phyloP scores from a whole-genome alignment of 345 rosid genomes.

The Gossypium longicalyx region DNA sequence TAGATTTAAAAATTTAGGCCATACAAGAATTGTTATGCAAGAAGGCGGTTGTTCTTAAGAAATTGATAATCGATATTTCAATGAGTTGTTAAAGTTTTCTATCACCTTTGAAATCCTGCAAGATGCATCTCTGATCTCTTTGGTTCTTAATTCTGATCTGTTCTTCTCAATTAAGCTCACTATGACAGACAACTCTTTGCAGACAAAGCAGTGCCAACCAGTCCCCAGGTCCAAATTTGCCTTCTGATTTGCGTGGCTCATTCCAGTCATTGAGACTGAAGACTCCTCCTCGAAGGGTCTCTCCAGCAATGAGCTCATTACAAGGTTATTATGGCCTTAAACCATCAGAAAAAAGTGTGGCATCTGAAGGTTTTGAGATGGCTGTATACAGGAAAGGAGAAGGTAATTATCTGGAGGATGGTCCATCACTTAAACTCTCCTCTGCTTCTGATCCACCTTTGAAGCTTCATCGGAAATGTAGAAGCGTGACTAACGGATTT shows the following conservation, averaged over 20 bases:
- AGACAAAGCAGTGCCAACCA: constrained; percentile 36
- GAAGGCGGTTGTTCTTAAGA: not conserved
- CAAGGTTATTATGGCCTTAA: constrained; percentile 72
- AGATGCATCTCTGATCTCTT: constrained; percentile 8
- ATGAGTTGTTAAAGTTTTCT: not conserved
- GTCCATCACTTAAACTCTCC: constrained; percentile 29
- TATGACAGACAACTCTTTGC: constrained; percentile 28
- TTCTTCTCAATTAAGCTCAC: not conserved
- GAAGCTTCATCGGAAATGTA: constrained; percentile 50
- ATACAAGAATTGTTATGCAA: not conserved
- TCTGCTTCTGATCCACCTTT: constrained; percentile 35
- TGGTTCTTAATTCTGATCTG: constrained; percentile 8
- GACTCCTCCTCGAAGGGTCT: constrained; percentile 42
- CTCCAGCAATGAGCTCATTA: constrained; percentile 79
- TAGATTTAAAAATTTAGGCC: not conserved
- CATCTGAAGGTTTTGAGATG: constrained; percentile 56
- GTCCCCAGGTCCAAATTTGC: constrained; percentile 24
- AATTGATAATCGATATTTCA: not conserved
- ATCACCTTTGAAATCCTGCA: not conserved
- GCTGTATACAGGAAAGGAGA: constrained; percentile 36
- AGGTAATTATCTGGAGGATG: constrained; percentile 30
- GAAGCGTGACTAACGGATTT: constrained; percentile 51
- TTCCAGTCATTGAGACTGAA: constrained; percentile 54
- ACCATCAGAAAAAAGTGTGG: constrained; percentile 26
- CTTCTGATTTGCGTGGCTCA: constrained; percentile 43